Evolutionary conservation across 495 filamentous ascomycete species (phyloP), one percentile per base, ranked within the genome.

Genomic region (Neurospora terricola): DNA sequence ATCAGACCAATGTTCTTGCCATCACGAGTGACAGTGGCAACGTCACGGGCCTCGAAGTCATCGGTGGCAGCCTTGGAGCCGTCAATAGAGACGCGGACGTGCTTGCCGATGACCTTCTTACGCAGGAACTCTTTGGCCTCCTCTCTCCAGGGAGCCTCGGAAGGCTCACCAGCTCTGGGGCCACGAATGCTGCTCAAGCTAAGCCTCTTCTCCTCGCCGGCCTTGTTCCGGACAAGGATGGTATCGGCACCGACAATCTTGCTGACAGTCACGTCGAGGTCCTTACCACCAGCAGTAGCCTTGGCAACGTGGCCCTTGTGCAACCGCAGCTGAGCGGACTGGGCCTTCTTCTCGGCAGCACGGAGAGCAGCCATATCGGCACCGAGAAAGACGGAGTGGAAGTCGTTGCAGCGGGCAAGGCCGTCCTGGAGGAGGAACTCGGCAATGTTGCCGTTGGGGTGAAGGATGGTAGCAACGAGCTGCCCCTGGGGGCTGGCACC

Each of bases 111-210:
- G 6, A 98, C 82, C 78, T 90, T 92, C 86, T 97, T 98, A 42
- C 96, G 89, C 74, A 98, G 82, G 79, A 92, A 98, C 80, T 99
- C 96, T 84, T 98, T 98, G 18, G 96, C 95, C 76, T 98, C 95
- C 12, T 95, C 91, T 72, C 89, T 87, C 82, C 93, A 98, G 3
- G 94, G 94, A 18, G 92, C 87, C 81, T 98, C 86, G 7, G 82
- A 77, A 5, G 83, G 76, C 72, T 89, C 87, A 37, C 80, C 81
- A 8, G 80, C 73, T 75, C 97, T 94, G 18, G 96, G 96, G 59
- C 96, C 95, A 54, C 96, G 89, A 72, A 97, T 88, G 79, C 94
- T 98, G 83, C 94, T 97, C 70, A 99, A 83, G 79, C 90, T 96
- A 79, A 97, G 91, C 76, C 93, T 90, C 86, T 93, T 95, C 82